Base-by-base conservation (phyloP, 1,139 yeast genomes). In the Magnusiomyces paraingens region DNA sequence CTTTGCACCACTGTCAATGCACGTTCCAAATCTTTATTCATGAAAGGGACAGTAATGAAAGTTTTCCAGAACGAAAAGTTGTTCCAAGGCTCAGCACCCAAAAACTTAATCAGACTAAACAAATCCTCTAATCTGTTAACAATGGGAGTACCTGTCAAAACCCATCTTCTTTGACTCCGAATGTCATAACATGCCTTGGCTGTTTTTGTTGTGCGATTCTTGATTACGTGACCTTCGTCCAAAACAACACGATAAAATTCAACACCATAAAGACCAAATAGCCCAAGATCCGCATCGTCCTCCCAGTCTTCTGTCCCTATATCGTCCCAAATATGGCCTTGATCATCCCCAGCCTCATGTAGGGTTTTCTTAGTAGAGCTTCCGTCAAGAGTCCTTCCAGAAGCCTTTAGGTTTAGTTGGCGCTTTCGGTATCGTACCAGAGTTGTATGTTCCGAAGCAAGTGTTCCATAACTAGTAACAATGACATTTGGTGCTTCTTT, bases 91-190 rank as follows among this genome's bases (percentile, higher is more conserved):
- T 87, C 91, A 12, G 91, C 71, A 48, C 82, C 78, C 48, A 93
- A 71, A 63, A 85, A 93, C 62, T 83, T 83, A 17, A 90, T 80
- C 51, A 90, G 70, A 2, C 96, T 84, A 65, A 79, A 93, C 51
- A 93, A 71, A 68, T 93, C 99, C 66, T 93, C 96, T 8, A 93
- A 74, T 58, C 91, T 73, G 68, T 93, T 93, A 50, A 91, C 86
- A 49, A 93, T 88, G 0, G 99, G 98, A 0, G 99, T 93, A 14
- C 99, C 99, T 0, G 98, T 90, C 47, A 93, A 72, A 1, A 86
- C 78, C 99, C 99, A 93, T 59, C 81, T 82, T 51, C 95, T 75
- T 45, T 76, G 75, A 64, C 88, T 82, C 14, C 72, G 66, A 21
- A 93, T 66, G 42, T 80, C 85, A 67, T 80, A 82, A 11, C 91